Evolutionary conservation across 805 yeast species (phyloP), one percentile per base, ranked within the genome.

Genomic region (Candida argentea): DNA sequence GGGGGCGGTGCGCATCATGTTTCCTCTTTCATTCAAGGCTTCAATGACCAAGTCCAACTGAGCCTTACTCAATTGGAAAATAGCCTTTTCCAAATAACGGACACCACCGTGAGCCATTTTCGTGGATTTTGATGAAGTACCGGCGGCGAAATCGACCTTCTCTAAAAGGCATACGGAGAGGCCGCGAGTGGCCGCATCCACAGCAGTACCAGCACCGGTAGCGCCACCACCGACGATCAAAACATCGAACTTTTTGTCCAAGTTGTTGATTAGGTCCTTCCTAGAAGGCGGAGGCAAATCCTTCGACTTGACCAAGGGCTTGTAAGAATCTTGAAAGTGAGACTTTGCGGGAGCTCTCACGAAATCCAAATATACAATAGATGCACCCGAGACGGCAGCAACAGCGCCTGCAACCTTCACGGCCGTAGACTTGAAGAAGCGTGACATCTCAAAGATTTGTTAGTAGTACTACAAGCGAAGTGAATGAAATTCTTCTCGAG

Each of bases 91-190:
- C 47, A 87, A 69, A 55, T 87, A 87, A 46, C 97, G 69, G 24
- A 87, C 95, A 52, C 97, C 97, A 40, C 97, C 97, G 51, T 87
- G 97, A 24, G 94, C 95, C 76, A 87, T 82, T 61, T 87, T 87
- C 27, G 97, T 87, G 10, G 94, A 82, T 46, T 86, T 82, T 20
- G 95, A 85, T 6, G 94, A 81, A 10, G 96, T 89, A 23, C 95
- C 95, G 6, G 85, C 68, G 5, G 95, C 94, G 49, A 81, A 87
- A 61, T 87, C 97, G 39, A 73, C 75, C 49, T 79, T 79, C 56
- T 87, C 97, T 34, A 87, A 69, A 33, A 87, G 55, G 28, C 93
- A 82, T 24, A 85, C 95, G 47, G 84, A 82, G 42, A 86, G 70
- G 26, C 96, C 96, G 55, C 97, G 70, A 24, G 93, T 71, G 16